Evolutionary conservation across 768 basidiomycete species (phyloP), one percentile per base, ranked within the genome.

Genomic region (Mycena galopus): DNA sequence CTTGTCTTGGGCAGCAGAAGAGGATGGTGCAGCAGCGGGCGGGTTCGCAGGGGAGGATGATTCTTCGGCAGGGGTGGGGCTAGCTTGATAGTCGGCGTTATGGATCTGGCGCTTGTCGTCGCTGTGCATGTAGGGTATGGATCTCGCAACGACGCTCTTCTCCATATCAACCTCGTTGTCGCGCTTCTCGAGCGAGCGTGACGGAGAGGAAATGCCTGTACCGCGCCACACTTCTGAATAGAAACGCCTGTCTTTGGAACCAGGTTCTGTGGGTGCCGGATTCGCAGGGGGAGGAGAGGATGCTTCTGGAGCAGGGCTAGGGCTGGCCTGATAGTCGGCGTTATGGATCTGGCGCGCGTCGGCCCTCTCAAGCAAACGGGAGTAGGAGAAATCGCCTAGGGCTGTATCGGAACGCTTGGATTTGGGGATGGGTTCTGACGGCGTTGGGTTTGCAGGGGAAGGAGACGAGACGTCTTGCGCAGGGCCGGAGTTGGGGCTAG

Each of bases 271-370:
- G 30, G 56, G 56, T 21, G 47, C 23, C 23, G 21, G 47, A 8
- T 50, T 50, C n/a, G 47, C 47, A 50, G n/a, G n/a, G 47, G 47
- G 23, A 50, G 47, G n/a, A 23, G 47, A 50, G 47, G 47, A 50
- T 12, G 33, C 19, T 0, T 57, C 50, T 60, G 47, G 53, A 14
- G 60, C 42, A 29, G 62, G 64, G 32, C 65, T 50, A 30, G 53
- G 65, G 30, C 57, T 67, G 53, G 73, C 69, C 29, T 67, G 61
- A 60, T 74, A 74, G 65, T 74, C 69, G 53, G 73, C 73, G 51
- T 74, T 71, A 66, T 68, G 69, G 51, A 74, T 65, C 62, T 74
- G 73, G 21, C n/a, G n/a, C n/a, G n/a, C n/a, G n/a, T 66, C 67
- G 19, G 3, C 25, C 50, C 27, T 12, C 8, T 25, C 33, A 33